Conservation (phyloP, 345 rosid genomes). For the Arabis hirsuta region DNA sequence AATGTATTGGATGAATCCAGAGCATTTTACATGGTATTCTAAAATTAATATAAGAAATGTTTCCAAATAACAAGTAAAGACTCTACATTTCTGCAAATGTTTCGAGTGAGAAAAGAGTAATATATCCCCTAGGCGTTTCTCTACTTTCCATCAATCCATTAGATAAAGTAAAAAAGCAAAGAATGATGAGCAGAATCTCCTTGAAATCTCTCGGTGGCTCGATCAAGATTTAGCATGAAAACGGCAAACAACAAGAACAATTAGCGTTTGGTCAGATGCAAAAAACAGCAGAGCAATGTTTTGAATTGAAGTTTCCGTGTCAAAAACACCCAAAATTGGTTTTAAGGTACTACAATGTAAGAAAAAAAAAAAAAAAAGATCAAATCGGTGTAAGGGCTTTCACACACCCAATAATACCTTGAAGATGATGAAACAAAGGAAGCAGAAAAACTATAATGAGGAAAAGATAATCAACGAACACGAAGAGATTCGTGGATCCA, state of each 20-base stretch:
- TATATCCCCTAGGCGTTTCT: not conserved
- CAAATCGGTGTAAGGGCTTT: too few relatives aligned
- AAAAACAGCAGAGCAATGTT: not conserved
- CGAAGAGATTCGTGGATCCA: too few relatives aligned
- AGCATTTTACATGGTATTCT: not conserved
- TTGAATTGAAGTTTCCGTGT: too few relatives aligned
- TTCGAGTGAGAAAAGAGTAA: not conserved
- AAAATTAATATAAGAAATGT: too few relatives aligned
- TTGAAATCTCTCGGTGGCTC: too few relatives aligned
- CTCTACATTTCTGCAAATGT: conserved; percentile 23
- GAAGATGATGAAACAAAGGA: too few relatives aligned
- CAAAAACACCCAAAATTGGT: too few relatives aligned
- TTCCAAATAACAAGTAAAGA: conserved; percentile 1
- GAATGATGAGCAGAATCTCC: not conserved
- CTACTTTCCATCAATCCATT: not conserved
- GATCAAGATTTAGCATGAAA: not conserved
- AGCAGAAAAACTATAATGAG: too few relatives aligned
- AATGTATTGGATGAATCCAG: not conserved
- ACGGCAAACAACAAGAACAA: not conserved
- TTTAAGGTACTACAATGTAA: too few relatives aligned
- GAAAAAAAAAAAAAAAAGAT: too few relatives aligned
- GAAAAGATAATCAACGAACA: too few relatives aligned
- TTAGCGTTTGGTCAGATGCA: not conserved
- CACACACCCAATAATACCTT: too few relatives aligned
- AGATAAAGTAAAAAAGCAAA: not conserved